These are phyloP conservation scores for Leishmania martiniquensis DNA, from an alignment of 208 protist species.

Conservation along the genomic window DNA sequence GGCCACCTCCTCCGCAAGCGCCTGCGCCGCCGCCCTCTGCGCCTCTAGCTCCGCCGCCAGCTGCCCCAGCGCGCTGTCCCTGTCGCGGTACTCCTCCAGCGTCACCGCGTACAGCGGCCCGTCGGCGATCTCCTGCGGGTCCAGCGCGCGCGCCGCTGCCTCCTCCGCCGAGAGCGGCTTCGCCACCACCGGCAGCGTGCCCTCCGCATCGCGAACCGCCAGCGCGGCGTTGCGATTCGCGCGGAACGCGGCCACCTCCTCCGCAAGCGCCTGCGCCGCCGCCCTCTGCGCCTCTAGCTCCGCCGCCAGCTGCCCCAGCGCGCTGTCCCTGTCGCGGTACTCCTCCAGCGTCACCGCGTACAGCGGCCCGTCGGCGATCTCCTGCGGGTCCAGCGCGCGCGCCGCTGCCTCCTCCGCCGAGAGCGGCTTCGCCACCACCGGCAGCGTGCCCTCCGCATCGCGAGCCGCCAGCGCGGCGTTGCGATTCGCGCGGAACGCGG, in stretches of 20 bases:
- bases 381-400: slow-evolving; percentile 14
- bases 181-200: too few relatives aligned
- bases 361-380: slow-evolving; percentile 17
- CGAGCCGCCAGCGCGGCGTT: slow-evolving; percentile 12
- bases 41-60: not conserved
- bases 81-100: slow-evolving; percentile 19
- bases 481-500: too few relatives aligned
- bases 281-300: slow-evolving; percentile 21
- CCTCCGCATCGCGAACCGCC: too few relatives aligned
- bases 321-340: slow-evolving; percentile 7
- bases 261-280: slow-evolving; percentile 3
- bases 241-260: slow-evolving; percentile 24
- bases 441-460: slow-evolving; percentile 35
- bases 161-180: too few relatives aligned
- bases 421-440: slow-evolving; percentile 10
- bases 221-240: too few relatives aligned
- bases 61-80: not conserved
- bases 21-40: not conserved
- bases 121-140: too few relatives aligned
- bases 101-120: slow-evolving; percentile 3
- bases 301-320: not conserved
- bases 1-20: slow-evolving; percentile 1
- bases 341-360: slow-evolving; percentile 28
- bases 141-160: not conserved
- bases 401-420: slow-evolving; percentile 17